Evolutionary conservation across 768 basidiomycete genomes (phyloP).

Genomic region (Heimioporus sp.): DNA sequence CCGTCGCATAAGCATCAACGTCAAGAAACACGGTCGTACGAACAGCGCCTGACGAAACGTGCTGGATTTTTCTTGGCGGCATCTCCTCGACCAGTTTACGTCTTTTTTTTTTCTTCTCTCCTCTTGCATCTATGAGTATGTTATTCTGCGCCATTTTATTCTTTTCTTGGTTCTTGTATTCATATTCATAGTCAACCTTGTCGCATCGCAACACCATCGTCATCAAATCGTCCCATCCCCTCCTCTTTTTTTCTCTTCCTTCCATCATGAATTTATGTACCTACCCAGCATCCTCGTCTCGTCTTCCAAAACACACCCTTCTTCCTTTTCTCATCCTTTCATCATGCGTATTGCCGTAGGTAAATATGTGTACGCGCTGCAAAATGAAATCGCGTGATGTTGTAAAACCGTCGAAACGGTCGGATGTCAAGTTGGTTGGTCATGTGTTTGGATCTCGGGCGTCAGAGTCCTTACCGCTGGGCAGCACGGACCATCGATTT

Average conservation of each 20-base stretch:
- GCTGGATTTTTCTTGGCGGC: background rate
- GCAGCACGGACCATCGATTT: too few relatives aligned
- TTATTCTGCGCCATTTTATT: background rate
- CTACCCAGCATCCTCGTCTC: background rate
- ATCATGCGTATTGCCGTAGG: background rate
- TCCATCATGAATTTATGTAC: background rate
- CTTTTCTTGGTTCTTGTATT: background rate
- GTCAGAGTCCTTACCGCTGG: too few relatives aligned
- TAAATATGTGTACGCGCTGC: background rate
- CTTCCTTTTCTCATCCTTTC: too few relatives aligned
- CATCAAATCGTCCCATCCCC: background rate
- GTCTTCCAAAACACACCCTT: background rate
- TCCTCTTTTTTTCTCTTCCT: background rate
- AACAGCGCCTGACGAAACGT: slow-evolving; percentile 8
- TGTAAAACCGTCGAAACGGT: background rate
- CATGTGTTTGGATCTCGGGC: too few relatives aligned
- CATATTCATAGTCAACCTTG: background rate
- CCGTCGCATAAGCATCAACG: slow-evolving; percentile 37
- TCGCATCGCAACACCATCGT: background rate
- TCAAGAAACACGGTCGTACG: slow-evolving; percentile 26
- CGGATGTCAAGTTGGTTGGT: background rate
- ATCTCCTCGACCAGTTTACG: background rate
- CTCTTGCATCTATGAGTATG: background rate
- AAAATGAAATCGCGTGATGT: background rate
- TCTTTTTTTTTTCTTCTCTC: too few relatives aligned